Evolutionary conservation across 331 rosid genomes (phyloP).

Genomic region (Pyrus hybrid): DNA sequence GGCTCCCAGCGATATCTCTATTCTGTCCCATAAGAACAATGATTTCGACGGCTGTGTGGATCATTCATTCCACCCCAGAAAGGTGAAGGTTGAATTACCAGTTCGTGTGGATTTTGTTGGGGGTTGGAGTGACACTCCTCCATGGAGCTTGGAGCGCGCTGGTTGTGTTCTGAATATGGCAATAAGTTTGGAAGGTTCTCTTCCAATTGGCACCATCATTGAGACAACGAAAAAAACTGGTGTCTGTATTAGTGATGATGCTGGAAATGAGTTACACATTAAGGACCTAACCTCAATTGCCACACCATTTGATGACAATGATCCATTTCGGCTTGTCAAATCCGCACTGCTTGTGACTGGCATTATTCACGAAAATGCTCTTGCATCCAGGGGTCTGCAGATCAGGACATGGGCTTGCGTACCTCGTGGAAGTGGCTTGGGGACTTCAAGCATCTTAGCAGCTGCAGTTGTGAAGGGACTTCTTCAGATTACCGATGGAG

Average conservation of each 20-base stretch:
- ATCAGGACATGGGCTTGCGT: slow-evolving; percentile 89
- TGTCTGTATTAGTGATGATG: slow-evolving; percentile 58
- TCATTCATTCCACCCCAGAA: slow-evolving; percentile 47
- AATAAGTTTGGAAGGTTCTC: slow-evolving; percentile 75
- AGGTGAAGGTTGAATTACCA: slow-evolving; percentile 66
- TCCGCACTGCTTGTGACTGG: slow-evolving; percentile 86
- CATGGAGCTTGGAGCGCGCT: slow-evolving; percentile 94
- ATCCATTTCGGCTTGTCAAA: slow-evolving; percentile 82
- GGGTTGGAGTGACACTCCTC: slow-evolving; percentile 99
- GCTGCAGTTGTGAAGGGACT: slow-evolving; percentile 94
- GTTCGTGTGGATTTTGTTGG: slow-evolving; percentile 98
- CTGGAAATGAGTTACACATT: slow-evolving; percentile 49
- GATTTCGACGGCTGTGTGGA: slow-evolving; percentile 12
- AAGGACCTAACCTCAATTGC: slow-evolving; percentile 52
- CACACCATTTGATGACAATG: slow-evolving; percentile 66
- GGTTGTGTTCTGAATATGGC: slow-evolving; percentile 93
- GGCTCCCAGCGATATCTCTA: slow-evolving; percentile 27
- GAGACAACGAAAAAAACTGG: slow-evolving; percentile 54
- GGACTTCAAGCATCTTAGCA: slow-evolving; percentile 92
- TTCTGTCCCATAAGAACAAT: slow-evolving; percentile 23
- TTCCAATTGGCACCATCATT: slow-evolving; percentile 72
- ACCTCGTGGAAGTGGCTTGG: slow-evolving; percentile 96
- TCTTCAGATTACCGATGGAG: slow-evolving; percentile 67
- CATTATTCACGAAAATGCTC: slow-evolving; percentile 47
- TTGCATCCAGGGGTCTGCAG: slow-evolving; percentile 56